Evolutionary conservation across 2,329 filamentous ascomycete species (phyloP).

Genomic region (Paracoccidioides brasiliensis): DNA sequence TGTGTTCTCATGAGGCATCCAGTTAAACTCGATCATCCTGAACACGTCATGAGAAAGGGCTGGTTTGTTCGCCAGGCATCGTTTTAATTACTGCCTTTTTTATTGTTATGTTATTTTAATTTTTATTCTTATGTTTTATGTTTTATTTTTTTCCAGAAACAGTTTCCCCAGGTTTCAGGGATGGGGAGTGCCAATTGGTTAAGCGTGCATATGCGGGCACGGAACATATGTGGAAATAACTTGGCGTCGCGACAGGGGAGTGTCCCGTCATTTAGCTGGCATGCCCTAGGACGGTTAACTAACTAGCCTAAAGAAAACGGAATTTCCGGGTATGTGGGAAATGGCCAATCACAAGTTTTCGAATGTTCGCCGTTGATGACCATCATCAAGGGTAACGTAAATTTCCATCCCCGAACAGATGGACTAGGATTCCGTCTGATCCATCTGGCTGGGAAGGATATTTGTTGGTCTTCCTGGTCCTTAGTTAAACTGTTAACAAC

Average conservation of each 20-base stretch:
- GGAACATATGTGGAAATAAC: not conserved
- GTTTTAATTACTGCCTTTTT: not conserved
- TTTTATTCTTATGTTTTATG: too few relatives aligned
- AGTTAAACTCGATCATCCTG: too few relatives aligned
- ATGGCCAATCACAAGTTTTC: not conserved
- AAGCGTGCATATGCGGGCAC: too few relatives aligned
- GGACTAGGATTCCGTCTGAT: not conserved
- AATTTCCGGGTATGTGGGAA: not conserved
- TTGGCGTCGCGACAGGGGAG: not conserved
- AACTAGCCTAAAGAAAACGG: not conserved
- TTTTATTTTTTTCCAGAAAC: too few relatives aligned
- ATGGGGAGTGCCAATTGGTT: not conserved
- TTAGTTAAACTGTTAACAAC: not conserved
- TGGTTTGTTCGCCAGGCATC: not conserved
- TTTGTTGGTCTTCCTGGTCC: not conserved
- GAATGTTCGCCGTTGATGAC: not conserved
- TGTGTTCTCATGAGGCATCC: too few relatives aligned
- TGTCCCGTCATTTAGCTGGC: not conserved
- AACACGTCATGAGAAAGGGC: not conserved
- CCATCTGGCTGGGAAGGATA: constrained; percentile 1
- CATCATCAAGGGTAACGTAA: not conserved
- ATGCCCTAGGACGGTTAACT: not conserved
- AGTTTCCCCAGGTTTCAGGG: too few relatives aligned
- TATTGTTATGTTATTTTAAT: too few relatives aligned
- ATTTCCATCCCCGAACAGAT: not conserved